Conservation (phyloP, 2,329 filamentous ascomycete genomes). For the Monilinia polystroma region DNA sequence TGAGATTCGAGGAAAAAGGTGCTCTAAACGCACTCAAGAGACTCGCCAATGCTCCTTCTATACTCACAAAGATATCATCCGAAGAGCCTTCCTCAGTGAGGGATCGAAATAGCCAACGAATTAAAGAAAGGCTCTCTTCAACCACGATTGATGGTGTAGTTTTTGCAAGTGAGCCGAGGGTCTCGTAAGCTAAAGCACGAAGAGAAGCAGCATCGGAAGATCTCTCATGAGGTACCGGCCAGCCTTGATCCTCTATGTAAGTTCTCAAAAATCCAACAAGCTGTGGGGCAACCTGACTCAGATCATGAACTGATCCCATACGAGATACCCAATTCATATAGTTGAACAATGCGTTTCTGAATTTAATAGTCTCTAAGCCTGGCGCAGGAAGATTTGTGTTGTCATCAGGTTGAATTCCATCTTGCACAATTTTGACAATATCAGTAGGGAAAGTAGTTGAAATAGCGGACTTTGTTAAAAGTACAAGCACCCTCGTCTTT, state of each 20-base stretch:
- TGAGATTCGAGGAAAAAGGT: conserved; percentile 42
- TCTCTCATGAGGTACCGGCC: conserved; percentile 66
- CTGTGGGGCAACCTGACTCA: conserved; percentile 64
- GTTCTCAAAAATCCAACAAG: conserved; percentile 67
- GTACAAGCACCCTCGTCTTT: conserved; percentile 70
- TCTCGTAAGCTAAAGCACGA: conserved; percentile 83
- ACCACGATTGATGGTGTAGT: conserved; percentile 60
- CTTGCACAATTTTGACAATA: conserved; percentile 67
- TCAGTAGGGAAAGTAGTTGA: conserved; percentile 68
- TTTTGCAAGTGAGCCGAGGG: conserved; percentile 76
- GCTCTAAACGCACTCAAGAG: conserved; percentile 59
- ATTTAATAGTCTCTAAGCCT: conserved; percentile 65
- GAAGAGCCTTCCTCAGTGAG: conserved; percentile 75
- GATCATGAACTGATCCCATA: conserved; percentile 60
- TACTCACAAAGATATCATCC: conserved; percentile 75
- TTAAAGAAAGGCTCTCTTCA: conserved; percentile 51
- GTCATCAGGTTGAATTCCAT: conserved; percentile 55
- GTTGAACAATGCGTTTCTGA: conserved; percentile 78
- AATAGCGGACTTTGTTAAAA: conserved; percentile 73
- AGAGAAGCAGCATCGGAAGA: conserved; percentile 63
- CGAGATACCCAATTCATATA: conserved; percentile 86
- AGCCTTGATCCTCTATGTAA: conserved; percentile 79
- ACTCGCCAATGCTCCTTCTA: conserved; percentile 84
- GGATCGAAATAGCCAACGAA: conserved; percentile 80
- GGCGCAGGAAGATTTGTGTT: conserved; percentile 39